phyloP scores from a whole-genome alignment of 148 eudicot species.

The Rheum nobile region DNA sequence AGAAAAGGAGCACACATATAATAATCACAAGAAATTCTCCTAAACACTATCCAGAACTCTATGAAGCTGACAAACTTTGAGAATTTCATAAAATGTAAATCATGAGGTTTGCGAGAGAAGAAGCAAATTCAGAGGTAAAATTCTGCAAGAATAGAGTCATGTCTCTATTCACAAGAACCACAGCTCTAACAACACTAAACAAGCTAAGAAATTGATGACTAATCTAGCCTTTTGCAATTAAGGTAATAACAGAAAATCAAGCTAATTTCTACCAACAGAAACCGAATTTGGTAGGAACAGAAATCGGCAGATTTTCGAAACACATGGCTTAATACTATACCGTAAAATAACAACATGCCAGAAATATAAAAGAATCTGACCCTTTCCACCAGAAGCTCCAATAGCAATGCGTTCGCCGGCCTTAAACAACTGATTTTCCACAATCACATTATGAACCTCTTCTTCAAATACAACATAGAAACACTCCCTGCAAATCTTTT shows the following conservation, averaged over 20 bases:
- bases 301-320: background rate
- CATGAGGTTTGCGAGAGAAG: background rate
- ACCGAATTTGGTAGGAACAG: background rate
- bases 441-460: slow-evolving; percentile 70
- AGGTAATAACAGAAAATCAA: background rate
- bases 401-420: slow-evolving; percentile 85
- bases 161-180: background rate
- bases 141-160: no score
- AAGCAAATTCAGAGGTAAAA: background rate
- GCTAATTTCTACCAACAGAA: background rate
- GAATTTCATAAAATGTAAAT: background rate
- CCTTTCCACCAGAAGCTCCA: slow-evolving; percentile 99
- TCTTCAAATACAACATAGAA: slow-evolving; percentile 81
- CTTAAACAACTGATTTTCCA: slow-evolving; percentile 67
- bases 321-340: background rate
- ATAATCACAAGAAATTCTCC: background rate
- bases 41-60: background rate
- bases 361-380: slow-evolving; percentile 16
- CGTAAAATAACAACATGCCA: background rate
- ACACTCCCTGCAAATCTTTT: slow-evolving; percentile 90
- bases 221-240: background rate
- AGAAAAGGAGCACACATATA: background rate
- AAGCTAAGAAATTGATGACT: background rate
- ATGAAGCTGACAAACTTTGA: background rate
- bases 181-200: background rate